A percentile compares a stretch with the other conserved stretches of the same genome.
These are phyloP conservation scores for Daldinia loculata DNA, from an alignment of 495 filamentous ascomycete genomes.

Conservation along the genomic window DNA sequence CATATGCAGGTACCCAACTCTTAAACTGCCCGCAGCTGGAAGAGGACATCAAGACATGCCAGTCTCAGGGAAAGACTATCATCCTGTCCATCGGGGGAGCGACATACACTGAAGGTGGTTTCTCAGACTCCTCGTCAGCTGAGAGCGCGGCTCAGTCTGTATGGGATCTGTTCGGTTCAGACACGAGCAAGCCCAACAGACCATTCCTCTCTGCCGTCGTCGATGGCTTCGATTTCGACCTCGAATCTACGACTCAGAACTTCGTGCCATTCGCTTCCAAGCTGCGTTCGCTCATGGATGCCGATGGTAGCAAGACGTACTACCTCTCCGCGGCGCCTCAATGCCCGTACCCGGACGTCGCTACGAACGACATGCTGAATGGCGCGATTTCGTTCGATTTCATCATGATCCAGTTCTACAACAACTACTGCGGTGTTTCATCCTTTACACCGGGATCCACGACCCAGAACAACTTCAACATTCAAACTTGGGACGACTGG, in stretches of 20 bases:
- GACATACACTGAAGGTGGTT: conserved; percentile 68
- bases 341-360: conserved; percentile 70
- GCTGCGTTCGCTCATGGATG: conserved; percentile 63
- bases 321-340: conserved; percentile 74
- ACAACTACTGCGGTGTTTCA: conserved; percentile 70
- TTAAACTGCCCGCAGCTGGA: conserved; percentile 70
- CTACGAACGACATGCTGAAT: conserved; percentile 65
- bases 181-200: conserved; percentile 53
- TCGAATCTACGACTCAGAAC: conserved; percentile 60
- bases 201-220: conserved; percentile 71
- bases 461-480: conserved; percentile 70
- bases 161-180: conserved; percentile 74
- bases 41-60: conserved; percentile 72
- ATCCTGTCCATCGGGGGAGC: conserved; percentile 73
- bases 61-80: conserved; percentile 71
- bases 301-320: conserved; percentile 58
- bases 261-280: conserved; percentile 65
- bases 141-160: conserved; percentile 64
- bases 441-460: conserved; percentile 56
- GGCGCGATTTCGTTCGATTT: conserved; percentile 66
- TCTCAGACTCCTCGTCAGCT: conserved; percentile 62
- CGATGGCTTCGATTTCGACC: conserved; percentile 79
- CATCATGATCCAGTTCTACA: conserved; percentile 75
- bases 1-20: conserved; percentile 64
- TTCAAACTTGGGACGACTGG: conserved; percentile 76